phyloP scores from a whole-genome alignment of 1,139 yeast genomes.

The Candida neerlandica region DNA sequence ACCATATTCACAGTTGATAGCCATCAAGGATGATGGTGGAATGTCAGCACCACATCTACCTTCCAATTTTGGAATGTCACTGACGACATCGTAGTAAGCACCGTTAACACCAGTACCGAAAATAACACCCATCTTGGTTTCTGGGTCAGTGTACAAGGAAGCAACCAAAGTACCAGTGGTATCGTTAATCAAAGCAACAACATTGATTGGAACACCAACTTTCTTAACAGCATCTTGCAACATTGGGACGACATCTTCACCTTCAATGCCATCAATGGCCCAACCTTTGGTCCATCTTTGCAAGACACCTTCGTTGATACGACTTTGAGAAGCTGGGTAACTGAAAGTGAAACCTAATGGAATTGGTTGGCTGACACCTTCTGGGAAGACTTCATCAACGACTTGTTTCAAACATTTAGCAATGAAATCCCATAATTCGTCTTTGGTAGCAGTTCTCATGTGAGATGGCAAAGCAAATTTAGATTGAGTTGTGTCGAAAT shows the following conservation, averaged over 20 bases:
- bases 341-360: slow-evolving; percentile 96
- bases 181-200: slow-evolving; percentile 92
- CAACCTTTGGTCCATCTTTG: slow-evolving; percentile 99
- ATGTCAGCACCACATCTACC: slow-evolving; percentile 71
- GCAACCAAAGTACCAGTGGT: slow-evolving; percentile 98
- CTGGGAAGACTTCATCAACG: slow-evolving; percentile 61
- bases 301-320: slow-evolving; percentile 81
- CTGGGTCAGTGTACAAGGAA: slow-evolving; percentile 86
- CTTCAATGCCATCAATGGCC: slow-evolving; percentile 92
- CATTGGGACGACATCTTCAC: slow-evolving; percentile 91
- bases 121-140: slow-evolving; percentile 90
- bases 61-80: slow-evolving; percentile 79
- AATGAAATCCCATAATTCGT: slow-evolving; percentile 81
- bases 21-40: slow-evolving; percentile 71
- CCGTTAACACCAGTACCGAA: slow-evolving; percentile 99
- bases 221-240: slow-evolving; percentile 73
- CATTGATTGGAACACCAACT: slow-evolving; percentile 72
- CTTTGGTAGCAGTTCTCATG: slow-evolving; percentile 78
- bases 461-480: slow-evolving; percentile 74
- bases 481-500: slow-evolving; percentile 81
- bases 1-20: slow-evolving; percentile 98
- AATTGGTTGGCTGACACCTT: slow-evolving; percentile 54
- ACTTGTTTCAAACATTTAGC: slow-evolving; percentile 75
- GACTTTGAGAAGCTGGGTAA: slow-evolving; percentile 85
- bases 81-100: slow-evolving; percentile 84